Percentiles rank a stretch among this genome's conserved stretches.
These are phyloP conservation scores for Aspergillus ibericus DNA, from an alignment of 2,329 filamentous ascomycete species.

Conservation along the genomic window DNA sequence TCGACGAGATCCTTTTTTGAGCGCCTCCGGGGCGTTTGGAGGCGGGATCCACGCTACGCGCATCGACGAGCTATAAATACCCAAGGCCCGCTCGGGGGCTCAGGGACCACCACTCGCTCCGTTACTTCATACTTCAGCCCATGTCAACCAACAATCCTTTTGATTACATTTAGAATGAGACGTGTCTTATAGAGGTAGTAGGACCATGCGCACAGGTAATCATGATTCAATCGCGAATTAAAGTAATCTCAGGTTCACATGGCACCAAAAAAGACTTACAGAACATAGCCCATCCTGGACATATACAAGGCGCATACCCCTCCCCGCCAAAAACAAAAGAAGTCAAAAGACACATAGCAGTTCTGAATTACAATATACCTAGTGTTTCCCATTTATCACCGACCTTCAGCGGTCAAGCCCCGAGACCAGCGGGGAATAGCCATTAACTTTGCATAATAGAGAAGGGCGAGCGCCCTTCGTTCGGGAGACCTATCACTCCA, in stretches of 20 bases:
- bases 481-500: background rate
- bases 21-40: slow-evolving; percentile 2
- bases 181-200: too few relatives aligned
- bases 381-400: background rate
- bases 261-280: background rate
- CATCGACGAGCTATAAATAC: slow-evolving; percentile 8
- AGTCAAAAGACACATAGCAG: background rate
- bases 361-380: background rate
- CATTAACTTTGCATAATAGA: background rate
- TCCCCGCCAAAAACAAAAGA: background rate
- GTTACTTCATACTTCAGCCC: background rate
- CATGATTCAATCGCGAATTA: too few relatives aligned
- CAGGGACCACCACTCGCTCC: background rate
- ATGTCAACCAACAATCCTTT: background rate
- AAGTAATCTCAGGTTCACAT: too few relatives aligned
- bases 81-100: slow-evolving; percentile 1
- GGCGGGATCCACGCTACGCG: slow-evolving; percentile 12
- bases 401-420: background rate
- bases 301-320: background rate
- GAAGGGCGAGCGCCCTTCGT: background rate
- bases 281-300: background rate
- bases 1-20: slow-evolving; percentile 2
- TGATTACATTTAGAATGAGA: too few relatives aligned
- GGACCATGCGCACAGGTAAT: too few relatives aligned
- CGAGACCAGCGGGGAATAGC: slow-evolving; percentile 8